Evolutionary conservation across 495 filamentous ascomycete genomes (phyloP).

Genomic region (Penicillium cataractarum): DNA sequence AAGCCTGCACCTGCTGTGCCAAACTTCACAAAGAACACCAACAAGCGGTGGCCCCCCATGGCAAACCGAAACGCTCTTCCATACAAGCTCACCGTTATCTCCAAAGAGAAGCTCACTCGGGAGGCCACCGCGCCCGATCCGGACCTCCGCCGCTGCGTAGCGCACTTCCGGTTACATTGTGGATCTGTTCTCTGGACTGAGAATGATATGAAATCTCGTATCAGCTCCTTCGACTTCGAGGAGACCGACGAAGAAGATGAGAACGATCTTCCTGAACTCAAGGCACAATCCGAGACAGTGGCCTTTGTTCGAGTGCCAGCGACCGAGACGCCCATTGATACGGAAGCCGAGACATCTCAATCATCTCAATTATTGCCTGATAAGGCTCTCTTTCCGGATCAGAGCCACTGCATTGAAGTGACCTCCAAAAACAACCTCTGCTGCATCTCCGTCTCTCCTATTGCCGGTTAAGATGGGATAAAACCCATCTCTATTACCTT

Average conservation of each 20-base stretch:
- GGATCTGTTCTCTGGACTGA: slow-evolving; percentile 46
- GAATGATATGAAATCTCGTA: slow-evolving; percentile 47
- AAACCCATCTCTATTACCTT: background rate
- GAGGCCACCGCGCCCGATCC: slow-evolving; percentile 48
- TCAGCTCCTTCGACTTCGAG: slow-evolving; percentile 49
- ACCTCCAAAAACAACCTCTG: slow-evolving; percentile 23
- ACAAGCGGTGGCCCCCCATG: slow-evolving; percentile 48
- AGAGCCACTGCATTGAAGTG: slow-evolving; percentile 24
- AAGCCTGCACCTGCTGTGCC: slow-evolving; percentile 24
- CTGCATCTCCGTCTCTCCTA: slow-evolving; percentile 22
- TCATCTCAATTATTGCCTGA: slow-evolving; percentile 13
- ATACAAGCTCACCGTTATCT: slow-evolving; percentile 48
- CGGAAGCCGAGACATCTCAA: background rate
- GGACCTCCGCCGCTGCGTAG: slow-evolving; percentile 47
- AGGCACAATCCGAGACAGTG: slow-evolving; percentile 7
- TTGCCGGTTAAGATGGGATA: slow-evolving; percentile 19
- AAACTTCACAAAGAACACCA: slow-evolving; percentile 36
- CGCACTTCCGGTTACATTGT: slow-evolving; percentile 45
- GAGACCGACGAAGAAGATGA: slow-evolving; percentile 43
- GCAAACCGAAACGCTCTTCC: slow-evolving; percentile 47
- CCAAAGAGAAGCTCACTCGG: slow-evolving; percentile 46
- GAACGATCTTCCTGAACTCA: slow-evolving; percentile 18
- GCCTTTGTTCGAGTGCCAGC: slow-evolving; percentile 15
- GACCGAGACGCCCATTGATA: slow-evolving; percentile 13
- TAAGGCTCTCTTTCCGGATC: slow-evolving; percentile 21